Evolutionary conservation across 768 basidiomycete genomes (phyloP), one percentile per base, ranked within the genome.

Genomic region (Lentinula detonsa): DNA sequence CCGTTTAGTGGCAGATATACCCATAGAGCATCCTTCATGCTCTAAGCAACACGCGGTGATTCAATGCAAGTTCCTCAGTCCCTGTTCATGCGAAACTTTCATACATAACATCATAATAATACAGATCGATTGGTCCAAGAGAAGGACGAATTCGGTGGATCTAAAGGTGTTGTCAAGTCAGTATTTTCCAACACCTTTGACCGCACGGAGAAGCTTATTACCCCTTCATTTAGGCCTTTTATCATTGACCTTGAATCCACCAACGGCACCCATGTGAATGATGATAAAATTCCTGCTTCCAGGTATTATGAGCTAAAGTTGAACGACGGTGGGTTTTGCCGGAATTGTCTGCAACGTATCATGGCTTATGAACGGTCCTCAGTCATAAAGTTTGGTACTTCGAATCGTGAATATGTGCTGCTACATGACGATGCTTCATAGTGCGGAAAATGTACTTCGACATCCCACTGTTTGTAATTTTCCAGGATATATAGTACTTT

Each of bases 181-280:
- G 91, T 48, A 18, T 81, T 9, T 57, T 34, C 51, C 39, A 53
- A 45, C 21, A 31, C 15, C 40, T 10, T 9, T n/a, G 23, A 31
- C 45, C 18, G 8, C n/a, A 45, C n/a, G 43, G 7, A 45, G 15
- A 45, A n/a, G n/a, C 8, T 21, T 9, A 23, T 18, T 1, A 9
- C 1, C n/a, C 21, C 5, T 28, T 13, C 45, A 16, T 18, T 48
- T 65, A 98, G 95, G 69, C 95, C 97, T 1, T 99, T 95, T 72
- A 84, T 99, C 54, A 97, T 99, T 62, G 97, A 99, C 74, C 84
- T 99, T 8, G 95, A 99, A 66, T 97, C 95, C n/a, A 98, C 97
- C 2, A 99, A 99, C 70, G 87, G 91, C 2, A 98, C 97, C 0
- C 80, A 84, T 65, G 96, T 99, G 50, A 98, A 98, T 67, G 92